Percentiles rank a stretch among this genome's conserved stretches.
phyloP scores from a whole-genome alignment of 129 eudicot species.

The Saposhnikovia divaricata region DNA sequence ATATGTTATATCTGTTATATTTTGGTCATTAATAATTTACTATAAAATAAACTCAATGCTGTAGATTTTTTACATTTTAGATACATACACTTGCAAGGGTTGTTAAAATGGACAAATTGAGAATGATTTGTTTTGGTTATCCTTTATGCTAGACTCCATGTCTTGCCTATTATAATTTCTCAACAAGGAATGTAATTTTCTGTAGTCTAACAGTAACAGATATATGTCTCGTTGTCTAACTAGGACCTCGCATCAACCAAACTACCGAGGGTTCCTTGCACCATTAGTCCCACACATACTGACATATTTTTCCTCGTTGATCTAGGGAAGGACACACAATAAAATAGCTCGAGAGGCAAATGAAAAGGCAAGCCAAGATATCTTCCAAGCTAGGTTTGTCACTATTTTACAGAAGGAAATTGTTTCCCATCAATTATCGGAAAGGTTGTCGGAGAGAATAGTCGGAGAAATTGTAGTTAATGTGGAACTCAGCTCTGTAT shows the following conservation, averaged over 20 bases:
- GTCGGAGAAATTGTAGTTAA: too few species aligned
- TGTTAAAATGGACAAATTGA: neutral
- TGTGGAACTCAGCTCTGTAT: too few species aligned
- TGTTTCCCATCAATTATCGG: neutral
- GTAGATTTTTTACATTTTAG: neutral
- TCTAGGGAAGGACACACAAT: slow-evolving; percentile 59
- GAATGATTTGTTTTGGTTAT: neutral
- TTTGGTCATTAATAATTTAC: neutral
- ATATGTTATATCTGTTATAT: too few species aligned
- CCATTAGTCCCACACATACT: neutral
- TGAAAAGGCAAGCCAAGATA: slow-evolving; percentile 84
- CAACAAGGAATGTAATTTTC: neutral
- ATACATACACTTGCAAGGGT: neutral
- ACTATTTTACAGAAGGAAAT: neutral
- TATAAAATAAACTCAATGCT: neutral
- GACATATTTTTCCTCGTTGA: slow-evolving; percentile 4
- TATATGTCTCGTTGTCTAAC: neutral
- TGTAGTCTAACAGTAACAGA: neutral
- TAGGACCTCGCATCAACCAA: neutral
- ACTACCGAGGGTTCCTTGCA: neutral
- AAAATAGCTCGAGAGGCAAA: slow-evolving; percentile 78
- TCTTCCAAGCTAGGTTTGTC: slow-evolving; percentile 72
- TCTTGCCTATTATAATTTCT: neutral
- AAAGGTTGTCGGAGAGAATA: too few species aligned
- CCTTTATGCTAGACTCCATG: neutral